These are phyloP conservation scores for Penicillium sp. DNA, from an alignment of 2,329 filamentous ascomycete species.

Conservation along the genomic window DNA sequence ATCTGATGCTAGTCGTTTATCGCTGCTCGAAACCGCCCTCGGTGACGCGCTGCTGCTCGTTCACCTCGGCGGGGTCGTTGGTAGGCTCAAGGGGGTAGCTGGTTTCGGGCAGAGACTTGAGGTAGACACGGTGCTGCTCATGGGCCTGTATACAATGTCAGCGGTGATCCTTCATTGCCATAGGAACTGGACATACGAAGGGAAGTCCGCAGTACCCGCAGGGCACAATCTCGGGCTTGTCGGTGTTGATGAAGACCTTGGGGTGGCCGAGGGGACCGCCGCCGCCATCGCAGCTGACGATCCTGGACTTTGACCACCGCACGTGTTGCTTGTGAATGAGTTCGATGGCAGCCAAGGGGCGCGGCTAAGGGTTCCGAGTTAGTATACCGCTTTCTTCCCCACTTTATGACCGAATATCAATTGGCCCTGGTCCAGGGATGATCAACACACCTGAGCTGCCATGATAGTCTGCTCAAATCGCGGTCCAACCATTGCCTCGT, in stretches of 20 bases:
- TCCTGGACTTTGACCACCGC: constrained; percentile 75
- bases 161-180: not conserved
- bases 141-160: constrained; percentile 61
- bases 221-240: constrained; percentile 86
- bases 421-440: not conserved
- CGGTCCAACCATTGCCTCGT: constrained; percentile 83
- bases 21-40: constrained; percentile 58
- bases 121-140: constrained; percentile 77
- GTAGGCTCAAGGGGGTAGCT: constrained; percentile 72
- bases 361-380: constrained; percentile 57
- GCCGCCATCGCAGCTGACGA: constrained; percentile 86
- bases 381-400: constrained; percentile 1
- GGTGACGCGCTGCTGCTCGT: constrained; percentile 55
- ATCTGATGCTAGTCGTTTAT: constrained; percentile 40
- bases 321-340: constrained; percentile 96
- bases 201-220: constrained; percentile 94
- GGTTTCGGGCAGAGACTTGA: constrained; percentile 74
- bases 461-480: constrained; percentile 97
- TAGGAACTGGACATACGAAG: constrained; percentile 61
- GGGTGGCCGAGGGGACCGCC: constrained; percentile 88
- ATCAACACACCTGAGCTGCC: constrained; percentile 68
- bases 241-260: constrained; percentile 92
- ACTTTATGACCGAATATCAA: not conserved
- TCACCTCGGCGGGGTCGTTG: constrained; percentile 56
- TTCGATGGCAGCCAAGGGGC: constrained; percentile 83